Percentiles rank a stretch among this genome's conserved stretches.
These are phyloP conservation scores for Pseudogymnoascus sp. DNA, from an alignment of 2,329 filamentous ascomycete species.

Conservation along the genomic window DNA sequence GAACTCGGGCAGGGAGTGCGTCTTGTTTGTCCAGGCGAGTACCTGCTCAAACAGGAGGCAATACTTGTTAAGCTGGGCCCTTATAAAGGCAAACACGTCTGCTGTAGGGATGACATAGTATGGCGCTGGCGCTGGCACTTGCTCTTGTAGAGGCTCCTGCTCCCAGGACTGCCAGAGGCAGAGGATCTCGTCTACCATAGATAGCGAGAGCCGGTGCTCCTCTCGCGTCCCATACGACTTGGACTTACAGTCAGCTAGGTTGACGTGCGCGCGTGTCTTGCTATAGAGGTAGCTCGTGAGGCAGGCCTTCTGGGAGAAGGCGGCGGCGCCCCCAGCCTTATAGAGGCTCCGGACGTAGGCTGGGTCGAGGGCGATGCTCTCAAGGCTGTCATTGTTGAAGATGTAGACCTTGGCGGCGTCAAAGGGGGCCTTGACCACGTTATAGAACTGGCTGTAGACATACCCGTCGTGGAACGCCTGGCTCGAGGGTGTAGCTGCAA, in stretches of 20 bases:
- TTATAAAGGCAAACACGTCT: not conserved
- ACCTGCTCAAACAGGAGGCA: too few species aligned
- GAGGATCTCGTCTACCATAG: not conserved
- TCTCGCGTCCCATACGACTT: not conserved
- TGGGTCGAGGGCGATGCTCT: too few species aligned
- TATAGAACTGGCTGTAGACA: too few species aligned
- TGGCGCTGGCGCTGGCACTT: not conserved
- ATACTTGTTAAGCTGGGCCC: not conserved
- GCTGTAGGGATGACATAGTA: not conserved
- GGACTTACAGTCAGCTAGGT: not conserved
- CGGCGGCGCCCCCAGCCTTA: too few species aligned
- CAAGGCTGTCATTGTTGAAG: too few species aligned
- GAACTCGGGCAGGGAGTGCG: not conserved
- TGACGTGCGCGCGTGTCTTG: not conserved
- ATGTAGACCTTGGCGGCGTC: too few species aligned
- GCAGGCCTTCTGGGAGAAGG: not conserved
- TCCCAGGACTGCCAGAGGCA: not conserved
- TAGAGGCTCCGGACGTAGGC: too few species aligned
- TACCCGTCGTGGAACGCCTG: too few species aligned
- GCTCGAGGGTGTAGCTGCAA: too few species aligned
- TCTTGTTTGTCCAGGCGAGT: not conserved
- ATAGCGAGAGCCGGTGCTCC: not conserved
- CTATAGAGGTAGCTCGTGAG: not conserved
- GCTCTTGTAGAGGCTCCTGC: too few species aligned
- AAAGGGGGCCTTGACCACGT: too few species aligned